phyloP scores from a whole-genome alignment of 805 yeast species.

The Wickerhamomyces pijperi region DNA sequence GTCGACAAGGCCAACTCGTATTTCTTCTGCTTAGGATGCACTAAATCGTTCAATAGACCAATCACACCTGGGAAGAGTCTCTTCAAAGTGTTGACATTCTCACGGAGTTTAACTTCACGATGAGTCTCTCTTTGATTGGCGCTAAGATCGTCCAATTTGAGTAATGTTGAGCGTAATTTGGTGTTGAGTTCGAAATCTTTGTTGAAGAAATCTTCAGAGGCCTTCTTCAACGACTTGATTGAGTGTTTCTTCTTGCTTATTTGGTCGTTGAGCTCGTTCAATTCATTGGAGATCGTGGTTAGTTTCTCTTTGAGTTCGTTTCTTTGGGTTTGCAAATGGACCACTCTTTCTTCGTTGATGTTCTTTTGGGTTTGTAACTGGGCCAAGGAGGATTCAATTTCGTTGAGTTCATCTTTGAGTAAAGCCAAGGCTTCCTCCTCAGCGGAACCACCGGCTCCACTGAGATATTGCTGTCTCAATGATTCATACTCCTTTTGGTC shows the following conservation, averaged over 20 bases:
- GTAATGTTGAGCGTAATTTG: conserved; percentile 46
- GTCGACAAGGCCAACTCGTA: conserved; percentile 69
- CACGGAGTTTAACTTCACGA: conserved; percentile 59
- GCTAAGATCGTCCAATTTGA: conserved; percentile 57
- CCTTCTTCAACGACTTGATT: conserved; percentile 27
- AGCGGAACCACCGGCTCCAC: conserved; percentile 47
- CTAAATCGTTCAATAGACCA: conserved; percentile 72
- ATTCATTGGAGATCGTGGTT: conserved; percentile 10
- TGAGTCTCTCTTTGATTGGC: conserved; percentile 70
- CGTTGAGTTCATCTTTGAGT: conserved; percentile 31
- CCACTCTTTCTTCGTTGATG: conserved; percentile 23
- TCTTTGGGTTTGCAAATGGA: conserved; percentile 23
- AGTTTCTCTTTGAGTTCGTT: conserved; percentile 19
- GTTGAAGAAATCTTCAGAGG: conserved; percentile 25
- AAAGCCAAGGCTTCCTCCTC: conserved; percentile 38
- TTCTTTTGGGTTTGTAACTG: conserved; percentile 25
- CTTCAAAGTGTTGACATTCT: conserved; percentile 57
- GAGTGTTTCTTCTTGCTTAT: conserved; percentile 29
- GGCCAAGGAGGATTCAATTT: conserved; percentile 26
- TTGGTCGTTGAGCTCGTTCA: conserved; percentile 22
- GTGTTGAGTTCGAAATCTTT: conserved; percentile 55
- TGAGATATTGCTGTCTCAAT: conserved; percentile 45
- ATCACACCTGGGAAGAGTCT: conserved; percentile 76
- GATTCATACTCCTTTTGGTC: conserved; percentile 47
- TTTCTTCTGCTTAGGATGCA: conserved; percentile 63